A percentile compares a stretch with the other conserved stretches of the same genome.
These are phyloP conservation scores for Coemansia sp. DNA, from an alignment of 192 early-diverging fungal genomes.

Conservation along the genomic window DNA sequence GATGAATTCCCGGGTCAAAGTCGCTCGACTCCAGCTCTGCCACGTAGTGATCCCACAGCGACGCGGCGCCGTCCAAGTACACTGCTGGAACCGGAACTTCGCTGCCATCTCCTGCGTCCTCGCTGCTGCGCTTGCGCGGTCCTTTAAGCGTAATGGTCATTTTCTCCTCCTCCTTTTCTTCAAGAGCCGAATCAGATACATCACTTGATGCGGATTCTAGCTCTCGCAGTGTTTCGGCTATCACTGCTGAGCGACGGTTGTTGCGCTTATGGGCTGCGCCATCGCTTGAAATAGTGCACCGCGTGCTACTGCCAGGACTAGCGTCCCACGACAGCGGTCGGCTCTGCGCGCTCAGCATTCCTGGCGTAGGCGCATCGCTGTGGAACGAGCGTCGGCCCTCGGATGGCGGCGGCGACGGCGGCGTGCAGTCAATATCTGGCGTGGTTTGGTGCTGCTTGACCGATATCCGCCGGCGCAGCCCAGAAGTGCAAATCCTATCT, in stretches of 20 bases:
- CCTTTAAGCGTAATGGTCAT: constrained; percentile 54
- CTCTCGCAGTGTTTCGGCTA: constrained; percentile 40
- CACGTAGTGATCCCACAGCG: constrained; percentile 53
- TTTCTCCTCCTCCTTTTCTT: constrained; percentile 25
- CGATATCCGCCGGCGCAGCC: constrained; percentile 43
- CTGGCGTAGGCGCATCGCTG: neutral
- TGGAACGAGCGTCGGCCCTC: constrained; percentile 13
- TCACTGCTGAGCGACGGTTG: constrained; percentile 39
- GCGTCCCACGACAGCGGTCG: neutral
- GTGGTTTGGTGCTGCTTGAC: constrained; percentile 27
- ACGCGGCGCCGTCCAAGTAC: constrained; percentile 47
- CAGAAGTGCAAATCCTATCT: constrained; percentile 9
- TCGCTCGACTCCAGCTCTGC: constrained; percentile 56
- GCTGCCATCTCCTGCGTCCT: neutral
- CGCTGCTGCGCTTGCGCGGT: constrained; percentile 26
- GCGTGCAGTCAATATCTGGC: constrained; percentile 22
- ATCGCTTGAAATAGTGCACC: constrained; percentile 18
- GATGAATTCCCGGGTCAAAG: constrained; percentile 69
- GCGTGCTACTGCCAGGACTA: constrained; percentile 27
- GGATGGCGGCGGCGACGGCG: constrained; percentile 23
- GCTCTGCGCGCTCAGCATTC: neutral
- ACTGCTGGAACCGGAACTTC: constrained; percentile 40
- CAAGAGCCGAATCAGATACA: constrained; percentile 11
- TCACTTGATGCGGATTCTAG: constrained; percentile 23
- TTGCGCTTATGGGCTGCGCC: constrained; percentile 45